Evolutionary conservation across 2,329 filamentous ascomycete genomes (phyloP).

Genomic region (Fusarium anguioides): DNA sequence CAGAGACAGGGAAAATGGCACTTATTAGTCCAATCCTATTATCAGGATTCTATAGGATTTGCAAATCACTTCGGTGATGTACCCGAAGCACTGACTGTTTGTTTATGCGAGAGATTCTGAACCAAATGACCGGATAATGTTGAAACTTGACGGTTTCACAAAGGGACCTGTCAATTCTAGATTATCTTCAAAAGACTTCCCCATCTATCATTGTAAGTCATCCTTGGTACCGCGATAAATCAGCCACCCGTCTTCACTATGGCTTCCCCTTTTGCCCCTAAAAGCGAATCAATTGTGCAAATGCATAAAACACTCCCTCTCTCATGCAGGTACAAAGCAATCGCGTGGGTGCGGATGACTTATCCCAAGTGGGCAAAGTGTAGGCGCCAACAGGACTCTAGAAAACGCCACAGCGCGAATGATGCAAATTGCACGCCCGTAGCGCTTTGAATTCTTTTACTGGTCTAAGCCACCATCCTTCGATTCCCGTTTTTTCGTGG

Average conservation of each 20-base stretch:
- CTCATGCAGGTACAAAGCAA: not conserved
- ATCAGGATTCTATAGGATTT: not conserved
- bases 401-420: constrained; percentile 32
- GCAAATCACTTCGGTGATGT: not conserved
- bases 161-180: constrained; percentile 6
- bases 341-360: not conserved
- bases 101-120: constrained; percentile 3
- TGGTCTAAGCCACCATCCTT: constrained; percentile 10
- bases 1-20: not conserved
- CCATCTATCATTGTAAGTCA: not conserved
- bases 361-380: constrained; percentile 8
- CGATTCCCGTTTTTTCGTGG: constrained; percentile 31
- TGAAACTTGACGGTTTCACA: constrained; percentile 12
- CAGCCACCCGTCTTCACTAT: not conserved
- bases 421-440: constrained; percentile 14
- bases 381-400: constrained; percentile 7
- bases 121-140: not conserved
- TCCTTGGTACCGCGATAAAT: not conserved
- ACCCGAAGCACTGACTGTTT: constrained; percentile 14
- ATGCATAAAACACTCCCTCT: constrained; percentile 13
- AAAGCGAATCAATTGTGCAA: constrained; percentile 5
- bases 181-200: not conserved
- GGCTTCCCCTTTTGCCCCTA: not conserved
- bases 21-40: not conserved
- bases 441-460: constrained; percentile 7